Evolutionary conservation across 2,329 filamentous ascomycete genomes (phyloP), one percentile per base, ranked within the genome.

Genomic region (Trichophyton rubrum): DNA sequence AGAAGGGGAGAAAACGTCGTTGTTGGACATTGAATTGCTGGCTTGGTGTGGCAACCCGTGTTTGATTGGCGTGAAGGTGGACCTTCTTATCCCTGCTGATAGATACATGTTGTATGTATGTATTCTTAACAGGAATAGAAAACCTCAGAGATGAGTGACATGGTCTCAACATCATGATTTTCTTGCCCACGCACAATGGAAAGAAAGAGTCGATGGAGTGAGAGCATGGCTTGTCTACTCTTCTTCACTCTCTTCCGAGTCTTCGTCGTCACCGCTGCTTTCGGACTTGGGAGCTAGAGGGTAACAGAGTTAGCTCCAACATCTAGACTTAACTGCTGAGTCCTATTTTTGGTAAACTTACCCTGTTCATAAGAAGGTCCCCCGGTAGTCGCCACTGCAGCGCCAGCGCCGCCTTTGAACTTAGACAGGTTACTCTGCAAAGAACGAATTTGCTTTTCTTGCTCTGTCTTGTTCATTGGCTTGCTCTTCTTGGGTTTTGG

Each of bases 401-500:
- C 68, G n/a, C 69, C 61, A 17, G 70, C 72, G 22, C 70, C 73
- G 33, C 74, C 73, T 61, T 77, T 69, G 68, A 77, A 79, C 24
- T 74, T 73, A 35, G 75, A 76, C 17, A 79, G 69, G 51, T 74
- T 77, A 64, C 72, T 75, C 64, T 76, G 71, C 35, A 79, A 71
- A 66, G 76, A 75, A 58, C 76, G 76, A 63, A 79, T 79, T 63
- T 78, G 75, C 40, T 74, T 75, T 64, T 79, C 77, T 66, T 79
- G 77, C 64, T 79, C 77, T 57, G 72, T 73, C 65, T 78, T 79
- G 69, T 74, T 78, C 77, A 79, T 79, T 0, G 77, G 77, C 68
- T 79, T 79, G 66, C 77, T 78, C 68, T 79, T 79, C 69, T 79
- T 79, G 1, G 73, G 71, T 65, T 78, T 78, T 2, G 74, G 67